Base-by-base conservation (phyloP, 371 early-diverging fungal genomes). In the Mortierella sp. region DNA sequence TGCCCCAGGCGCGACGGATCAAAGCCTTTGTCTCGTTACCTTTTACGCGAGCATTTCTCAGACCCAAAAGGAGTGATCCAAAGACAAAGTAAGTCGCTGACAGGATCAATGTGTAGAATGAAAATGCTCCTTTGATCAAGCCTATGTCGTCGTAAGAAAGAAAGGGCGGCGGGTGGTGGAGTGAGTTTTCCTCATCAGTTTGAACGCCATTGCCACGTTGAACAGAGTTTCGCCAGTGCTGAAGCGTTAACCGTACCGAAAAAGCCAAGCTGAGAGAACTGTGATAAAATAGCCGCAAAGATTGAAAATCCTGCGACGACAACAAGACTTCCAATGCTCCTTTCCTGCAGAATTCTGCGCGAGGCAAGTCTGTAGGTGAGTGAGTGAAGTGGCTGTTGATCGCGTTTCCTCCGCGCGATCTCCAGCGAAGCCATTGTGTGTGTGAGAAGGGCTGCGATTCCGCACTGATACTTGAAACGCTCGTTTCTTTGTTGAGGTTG, bases 321-420 rank as follows among this genome's bases (percentile, higher is more conserved):
- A 16, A 51, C 31, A 26, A 85, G 74, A 51, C 74, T 81, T n/a
- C 76, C 74, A 16, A 81, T 46, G 37, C 79, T 79, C 53, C 86
- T 69, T 43, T 79, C 71, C 44, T 79, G 79, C 1, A 85, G 74
- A 14, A 76, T 31, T 40, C 72, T 85, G 14, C 86, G 86, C 11
- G 86, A 74, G 16, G 77, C 78, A 26, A 78, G 76, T 75, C 79
- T 78, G 69, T 85, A 85, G 34, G 81, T 81, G 72, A 85, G 82
- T 26, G 78, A 76, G 50, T 85, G 86, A 50, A 75, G 72, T 31
- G 74, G 81, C 34, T 64, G 71, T 24, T 72, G 73, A 40, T 72
- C 77, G 74, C 79, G 79, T 77, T 74, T 81, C 74, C 48, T 81
- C 53, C 69, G 79, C 77, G 76, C 67, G 81, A 81, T 78, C 77